phyloP scores from a whole-genome alignment of 495 filamentous ascomycete genomes.

The Chaetomidium leptoderma region DNA sequence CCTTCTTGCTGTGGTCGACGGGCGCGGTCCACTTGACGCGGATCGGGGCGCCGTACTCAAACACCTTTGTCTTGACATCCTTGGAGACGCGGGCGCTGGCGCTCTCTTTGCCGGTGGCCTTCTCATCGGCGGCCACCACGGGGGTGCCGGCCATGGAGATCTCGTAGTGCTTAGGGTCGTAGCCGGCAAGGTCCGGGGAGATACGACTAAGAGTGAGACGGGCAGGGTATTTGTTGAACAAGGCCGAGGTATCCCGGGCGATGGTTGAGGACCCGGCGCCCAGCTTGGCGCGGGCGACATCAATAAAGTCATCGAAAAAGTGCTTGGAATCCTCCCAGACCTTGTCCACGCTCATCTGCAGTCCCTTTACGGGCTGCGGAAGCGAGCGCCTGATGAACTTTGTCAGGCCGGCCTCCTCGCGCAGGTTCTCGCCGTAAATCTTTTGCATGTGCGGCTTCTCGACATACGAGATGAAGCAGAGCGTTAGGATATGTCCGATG shows the following conservation, averaged over 20 bases:
- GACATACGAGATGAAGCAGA: conserved; percentile 87
- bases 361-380: conserved; percentile 67
- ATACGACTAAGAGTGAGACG: conserved; percentile 80
- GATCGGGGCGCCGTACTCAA: conserved; percentile 89
- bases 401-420: conserved; percentile 82
- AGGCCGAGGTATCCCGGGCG: conserved; percentile 77
- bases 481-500: conserved; percentile 74
- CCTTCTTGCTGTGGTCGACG: conserved; percentile 81
- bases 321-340: conserved; percentile 79
- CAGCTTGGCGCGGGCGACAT: conserved; percentile 80
- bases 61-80: conserved; percentile 64
- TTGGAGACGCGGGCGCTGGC: conserved; percentile 42
- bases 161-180: conserved; percentile 76
- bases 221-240: conserved; percentile 88
- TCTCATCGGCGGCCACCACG: conserved; percentile 49
- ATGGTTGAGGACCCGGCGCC: conserved; percentile 82
- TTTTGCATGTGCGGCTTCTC: conserved; percentile 99
- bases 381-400: conserved; percentile 83
- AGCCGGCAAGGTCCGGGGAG: conserved; percentile 76
- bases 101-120: conserved; percentile 47
- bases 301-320: conserved; percentile 85
- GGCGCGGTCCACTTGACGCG: conserved; percentile 91
- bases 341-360: conserved; percentile 81
- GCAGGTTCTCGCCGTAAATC: conserved; percentile 79
- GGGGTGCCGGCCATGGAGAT: conserved; percentile 67